phyloP scores from a whole-genome alignment of 2,329 filamentous ascomycete species.

The Pseudogymnoascus sp. region DNA sequence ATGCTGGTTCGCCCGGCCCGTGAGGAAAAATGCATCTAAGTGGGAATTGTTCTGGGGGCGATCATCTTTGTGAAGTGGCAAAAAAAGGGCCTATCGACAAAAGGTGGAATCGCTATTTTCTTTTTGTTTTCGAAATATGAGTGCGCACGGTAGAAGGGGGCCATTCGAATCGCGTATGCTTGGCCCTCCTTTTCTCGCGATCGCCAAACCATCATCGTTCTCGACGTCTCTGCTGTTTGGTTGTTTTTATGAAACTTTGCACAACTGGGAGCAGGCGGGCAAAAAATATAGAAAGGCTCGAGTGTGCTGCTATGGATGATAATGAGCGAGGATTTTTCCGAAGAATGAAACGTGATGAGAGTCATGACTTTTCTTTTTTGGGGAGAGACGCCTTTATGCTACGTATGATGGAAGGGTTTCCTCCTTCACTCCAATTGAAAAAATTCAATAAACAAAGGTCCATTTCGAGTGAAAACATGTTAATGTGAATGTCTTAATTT shows the following conservation, averaged over 20 bases:
- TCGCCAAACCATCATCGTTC: conserved; percentile 5
- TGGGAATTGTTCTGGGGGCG: conserved; percentile 1
- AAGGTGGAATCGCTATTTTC: conserved; percentile 6
- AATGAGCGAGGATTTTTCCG: conserved; percentile 7
- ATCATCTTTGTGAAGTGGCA: background rate
- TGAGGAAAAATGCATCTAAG: conserved; percentile 20
- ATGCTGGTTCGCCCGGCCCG: conserved; percentile 29
- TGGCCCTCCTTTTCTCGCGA: conserved; percentile 7
- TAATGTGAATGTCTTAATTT: background rate
- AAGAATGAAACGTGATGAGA: conserved; percentile 8
- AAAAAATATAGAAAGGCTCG: conserved; percentile 8
- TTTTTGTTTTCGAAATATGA: conserved; percentile 6
- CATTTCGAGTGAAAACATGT: background rate
- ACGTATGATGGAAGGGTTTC: conserved; percentile 3
- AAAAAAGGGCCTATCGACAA: conserved; percentile 4
- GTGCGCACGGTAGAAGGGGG: conserved; percentile 4
- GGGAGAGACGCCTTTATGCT: conserved; percentile 6
- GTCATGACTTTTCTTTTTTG: conserved; percentile 7
- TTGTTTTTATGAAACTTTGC: conserved; percentile 8
- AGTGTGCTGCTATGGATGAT: conserved; percentile 8
- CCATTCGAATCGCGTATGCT: conserved; percentile 6
- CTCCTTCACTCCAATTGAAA: conserved; percentile 6
- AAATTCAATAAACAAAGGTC: conserved; percentile 1
- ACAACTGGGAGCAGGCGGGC: conserved; percentile 3
- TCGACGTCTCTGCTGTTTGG: conserved; percentile 7